A percentile compares a stretch with the other conserved stretches of the same genome.
phyloP scores from a whole-genome alignment of 2,329 filamentous ascomycete genomes.

The Thermothelomyces thermophilus region DNA sequence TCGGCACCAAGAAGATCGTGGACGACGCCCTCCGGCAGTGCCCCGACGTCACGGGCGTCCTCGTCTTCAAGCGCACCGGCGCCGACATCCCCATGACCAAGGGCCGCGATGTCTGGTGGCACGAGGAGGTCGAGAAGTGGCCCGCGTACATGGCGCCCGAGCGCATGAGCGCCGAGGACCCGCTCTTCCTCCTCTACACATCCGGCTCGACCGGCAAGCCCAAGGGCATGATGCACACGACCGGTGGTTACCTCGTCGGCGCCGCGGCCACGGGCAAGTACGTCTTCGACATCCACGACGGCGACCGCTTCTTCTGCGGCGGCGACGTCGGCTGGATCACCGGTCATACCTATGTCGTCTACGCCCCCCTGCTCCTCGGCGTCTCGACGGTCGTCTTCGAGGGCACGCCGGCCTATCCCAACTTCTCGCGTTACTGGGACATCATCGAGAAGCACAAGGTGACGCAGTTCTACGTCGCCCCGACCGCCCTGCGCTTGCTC shows the following conservation, averaged over 20 bases:
- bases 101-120: slow-evolving; percentile 94
- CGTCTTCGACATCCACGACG: slow-evolving; percentile 94
- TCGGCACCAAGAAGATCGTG: slow-evolving; percentile 98
- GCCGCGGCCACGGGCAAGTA: slow-evolving; percentile 95
- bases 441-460: slow-evolving; percentile 93
- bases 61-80: slow-evolving; percentile 94
- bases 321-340: slow-evolving; percentile 99
- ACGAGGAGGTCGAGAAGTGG: slow-evolving; percentile 97
- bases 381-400: slow-evolving; percentile 95
- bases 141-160: slow-evolving; percentile 87
- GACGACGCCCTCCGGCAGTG: slow-evolving; percentile 96
- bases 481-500: slow-evolving; percentile 83
- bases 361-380: slow-evolving; percentile 87
- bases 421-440: slow-evolving; percentile 98
- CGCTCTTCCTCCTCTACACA: slow-evolving; percentile 94
- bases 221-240: slow-evolving; percentile 98
- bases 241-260: slow-evolving; percentile 87
- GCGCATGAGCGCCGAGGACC: slow-evolving; percentile 86
- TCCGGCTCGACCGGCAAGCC: slow-evolving; percentile 97
- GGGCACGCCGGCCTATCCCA: slow-evolving; percentile 92
- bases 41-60: slow-evolving; percentile 73
- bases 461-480: slow-evolving; percentile 97
- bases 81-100: slow-evolving; percentile 85
- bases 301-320: slow-evolving; percentile 93
- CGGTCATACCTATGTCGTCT: slow-evolving; percentile 96